phyloP scores from a whole-genome alignment of 78 protist genomes.

The Pelomyxa schiedti region DNA sequence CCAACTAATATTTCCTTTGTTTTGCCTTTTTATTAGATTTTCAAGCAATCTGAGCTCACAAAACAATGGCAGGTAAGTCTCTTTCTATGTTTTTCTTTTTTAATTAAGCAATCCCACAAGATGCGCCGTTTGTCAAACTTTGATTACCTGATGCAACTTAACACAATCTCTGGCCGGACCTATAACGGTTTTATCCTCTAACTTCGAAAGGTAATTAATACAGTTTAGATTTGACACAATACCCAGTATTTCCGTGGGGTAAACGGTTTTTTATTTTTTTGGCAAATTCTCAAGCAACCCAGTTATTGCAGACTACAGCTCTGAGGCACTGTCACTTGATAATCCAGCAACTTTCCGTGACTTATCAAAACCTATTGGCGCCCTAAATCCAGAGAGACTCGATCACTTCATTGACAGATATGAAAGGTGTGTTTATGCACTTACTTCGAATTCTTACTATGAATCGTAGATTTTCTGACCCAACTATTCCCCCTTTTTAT shows the following conservation, averaged over 20 bases:
- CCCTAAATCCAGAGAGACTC: constrained; percentile 12
- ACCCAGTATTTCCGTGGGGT: constrained; percentile 73
- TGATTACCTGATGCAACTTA: constrained; percentile 53
- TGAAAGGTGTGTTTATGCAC: neutral
- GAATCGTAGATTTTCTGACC: neutral
- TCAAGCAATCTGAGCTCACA: neutral
- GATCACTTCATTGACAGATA: neutral
- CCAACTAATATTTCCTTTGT: too few species aligned
- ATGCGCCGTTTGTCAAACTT: constrained; percentile 12
- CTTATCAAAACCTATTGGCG: constrained; percentile 80
- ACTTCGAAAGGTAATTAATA: neutral
- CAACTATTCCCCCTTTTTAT: neutral
- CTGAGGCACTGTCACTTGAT: constrained; percentile 22
- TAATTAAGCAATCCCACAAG: neutral
- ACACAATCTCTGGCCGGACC: constrained; percentile 18
- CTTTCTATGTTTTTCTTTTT: neutral
- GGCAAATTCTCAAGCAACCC: constrained; percentile 49
- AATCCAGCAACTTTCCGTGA: constrained; percentile 63
- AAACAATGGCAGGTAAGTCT: neutral
- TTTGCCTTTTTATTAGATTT: neutral
- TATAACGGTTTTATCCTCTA: constrained; percentile 32
- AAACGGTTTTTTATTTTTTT: constrained; percentile 19
- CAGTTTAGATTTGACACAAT: constrained; percentile 76
- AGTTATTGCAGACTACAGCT: constrained; percentile 57
- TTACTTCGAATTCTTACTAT: neutral